Evolutionary conservation across 345 rosid species (phyloP), one percentile per base, ranked within the genome.

Genomic region (Linum tenue): DNA sequence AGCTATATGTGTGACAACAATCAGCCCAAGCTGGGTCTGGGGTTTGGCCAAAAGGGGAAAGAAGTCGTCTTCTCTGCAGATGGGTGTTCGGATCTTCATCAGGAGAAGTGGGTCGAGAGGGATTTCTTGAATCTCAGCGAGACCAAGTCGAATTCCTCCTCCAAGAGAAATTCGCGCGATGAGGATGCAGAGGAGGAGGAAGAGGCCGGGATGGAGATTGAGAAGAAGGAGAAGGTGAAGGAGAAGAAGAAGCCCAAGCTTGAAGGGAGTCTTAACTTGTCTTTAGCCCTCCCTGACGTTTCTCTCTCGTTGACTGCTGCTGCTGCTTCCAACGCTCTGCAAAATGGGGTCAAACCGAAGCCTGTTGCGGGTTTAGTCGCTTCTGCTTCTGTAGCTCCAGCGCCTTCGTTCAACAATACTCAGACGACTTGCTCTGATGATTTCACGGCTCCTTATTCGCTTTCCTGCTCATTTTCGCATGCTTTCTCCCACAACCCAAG

Each of bases 401-500:
- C 78, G 59, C 80, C 72, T 42, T 81, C 85, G 15, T 72, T 38
- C 55, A 68, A 60, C 59, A 74, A 76, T 70, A 83, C 85, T 53
- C 83, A 73, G 39, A 80, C 88, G 8, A 83, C 90, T 0, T 88
- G 81, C 67, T 90, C 95, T 0, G 86, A 90, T 71, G 97, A 94
- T 82, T 85, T 90, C 80, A 79, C 94, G 62, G 84, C 96, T 37
- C 89, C 95, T 17, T 12, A 57, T 72, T 92, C 98, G 0, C 81
- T 86, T 78, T 88, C 96, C 0, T 83, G 79, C 72, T 86, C 99
- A 0, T 81, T 81, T 74, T 94, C 97, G 2, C 95, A 83, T 64
- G 89, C 85, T 4, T 85, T 86, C 69, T 88, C 99, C 7, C 99
- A 94, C 79, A 90, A 90, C 66, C 97, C 91, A 55, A 90, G 97